Evolutionary conservation across 1,284 basidiomycete genomes (phyloP).

Genomic region (Golubevia pallescens): DNA sequence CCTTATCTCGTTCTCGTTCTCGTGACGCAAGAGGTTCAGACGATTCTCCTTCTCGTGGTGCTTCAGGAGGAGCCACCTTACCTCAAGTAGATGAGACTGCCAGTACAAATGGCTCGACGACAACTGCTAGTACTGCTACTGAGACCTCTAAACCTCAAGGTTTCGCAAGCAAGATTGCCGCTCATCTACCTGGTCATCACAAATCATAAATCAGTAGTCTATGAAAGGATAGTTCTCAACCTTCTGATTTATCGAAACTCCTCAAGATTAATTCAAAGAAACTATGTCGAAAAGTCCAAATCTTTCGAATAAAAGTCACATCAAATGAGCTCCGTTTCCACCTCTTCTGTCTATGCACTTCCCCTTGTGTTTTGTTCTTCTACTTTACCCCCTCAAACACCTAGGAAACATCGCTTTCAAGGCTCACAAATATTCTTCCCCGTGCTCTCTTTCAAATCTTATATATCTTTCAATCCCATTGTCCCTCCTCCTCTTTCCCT

Average conservation of each 20-base stretch:
- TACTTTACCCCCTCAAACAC: conserved; percentile 1
- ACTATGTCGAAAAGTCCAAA: conserved; percentile 1
- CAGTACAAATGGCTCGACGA: conserved; percentile 5
- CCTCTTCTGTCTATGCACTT: conserved; percentile 1
- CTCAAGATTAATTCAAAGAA: neutral
- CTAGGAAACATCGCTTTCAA: too few species aligned
- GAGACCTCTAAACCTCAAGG: conserved; percentile 8
- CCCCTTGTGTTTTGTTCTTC: neutral
- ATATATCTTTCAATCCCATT: too few species aligned
- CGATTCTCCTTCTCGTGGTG: conserved; percentile 20
- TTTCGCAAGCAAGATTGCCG: conserved; percentile 19
- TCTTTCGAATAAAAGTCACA: neutral
- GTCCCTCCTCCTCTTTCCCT: too few species aligned
- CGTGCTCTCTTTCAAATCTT: too few species aligned
- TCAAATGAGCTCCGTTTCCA: neutral
- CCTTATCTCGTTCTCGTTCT: conserved; percentile 51
- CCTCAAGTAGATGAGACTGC: conserved; percentile 34
- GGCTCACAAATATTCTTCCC: too few species aligned
- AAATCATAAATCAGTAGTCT: conserved; percentile 5
- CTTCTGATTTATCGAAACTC: neutral
- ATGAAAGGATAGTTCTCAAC: conserved; percentile 17
- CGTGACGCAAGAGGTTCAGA: conserved; percentile 42
- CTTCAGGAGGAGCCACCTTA: conserved; percentile 30
- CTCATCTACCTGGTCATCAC: conserved; percentile 19
- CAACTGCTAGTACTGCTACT: conserved; percentile 3